Evolutionary conservation across 768 basidiomycete species (phyloP), one percentile per base, ranked within the genome.

Genomic region (Strobilomyces confusus): DNA sequence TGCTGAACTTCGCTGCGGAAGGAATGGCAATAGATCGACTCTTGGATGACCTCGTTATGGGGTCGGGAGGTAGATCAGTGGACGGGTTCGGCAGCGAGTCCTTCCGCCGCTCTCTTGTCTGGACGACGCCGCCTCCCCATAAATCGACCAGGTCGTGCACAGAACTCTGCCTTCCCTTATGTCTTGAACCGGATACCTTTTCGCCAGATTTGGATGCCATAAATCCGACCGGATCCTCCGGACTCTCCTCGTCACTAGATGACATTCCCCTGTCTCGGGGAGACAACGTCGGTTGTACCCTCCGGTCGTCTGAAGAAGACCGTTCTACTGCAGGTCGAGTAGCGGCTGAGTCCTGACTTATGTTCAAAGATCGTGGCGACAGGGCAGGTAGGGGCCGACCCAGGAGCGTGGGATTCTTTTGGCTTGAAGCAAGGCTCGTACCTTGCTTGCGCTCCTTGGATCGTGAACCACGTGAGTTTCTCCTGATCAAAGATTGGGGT

Each of bases 91-190:
- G 48, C 19, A 44, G 20, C 19, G 41, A 44, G 54, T 70, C 62
- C 52, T 64, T 66, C 30, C 69, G 72, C 56, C 74, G 78, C 58
- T 81, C 78, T 59, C 76, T 80, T 22, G 64, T 64, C 56, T 67
- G 72, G 44, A 60, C 57, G 54, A 74, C 55, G 14, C 77, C 75
- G 8, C 86, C 87, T 38, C 87, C 87, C 76, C 86, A 91, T 26
- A 92, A 67, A 65, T 87, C 86, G 26, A 92, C 87, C 51, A 92
- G 65, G 62, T 92, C 86, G 62, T 93, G 89, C 22, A 92, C 89
- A 13, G 91, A 92, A 61, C 82, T 86, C 73, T 92, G 88, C 57
- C 89, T 73, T 37, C 80, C 75, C 59, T 69, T 77, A 38, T 70
- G 63, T 47, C 67, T 70, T 48, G 68, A 60, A 54, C 63, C 63